Evolutionary conservation across 78 protist genomes (phyloP).

Genomic region (Chrysochromulina parva): DNA sequence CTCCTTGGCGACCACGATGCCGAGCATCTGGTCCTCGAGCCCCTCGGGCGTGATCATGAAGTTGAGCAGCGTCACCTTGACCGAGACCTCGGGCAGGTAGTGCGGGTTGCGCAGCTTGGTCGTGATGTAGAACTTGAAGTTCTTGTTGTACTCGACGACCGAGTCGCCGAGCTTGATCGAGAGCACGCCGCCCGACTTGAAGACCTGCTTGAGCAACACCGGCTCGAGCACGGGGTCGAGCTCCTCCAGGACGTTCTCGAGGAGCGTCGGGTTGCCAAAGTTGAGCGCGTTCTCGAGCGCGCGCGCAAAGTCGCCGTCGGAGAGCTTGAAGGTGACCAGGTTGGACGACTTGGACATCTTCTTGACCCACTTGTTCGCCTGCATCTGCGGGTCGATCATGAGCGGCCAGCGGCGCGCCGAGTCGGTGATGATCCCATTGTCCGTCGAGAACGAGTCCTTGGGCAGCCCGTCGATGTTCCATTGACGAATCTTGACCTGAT

Average conservation of each 20-base stretch:
- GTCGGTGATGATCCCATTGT: constrained; percentile 77
- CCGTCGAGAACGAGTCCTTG: constrained; percentile 72
- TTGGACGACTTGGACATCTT: constrained; percentile 2
- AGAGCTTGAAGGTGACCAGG: constrained; percentile 66
- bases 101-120: constrained; percentile 73
- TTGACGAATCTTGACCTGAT: constrained; percentile 65
- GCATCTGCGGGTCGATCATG: constrained; percentile 76
- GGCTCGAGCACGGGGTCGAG: constrained; percentile 66
- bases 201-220: constrained; percentile 45
- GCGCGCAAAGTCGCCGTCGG: constrained; percentile 61
- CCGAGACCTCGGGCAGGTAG: constrained; percentile 66
- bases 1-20: constrained; percentile 54
- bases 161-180: constrained; percentile 60
- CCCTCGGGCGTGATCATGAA: constrained; percentile 79
- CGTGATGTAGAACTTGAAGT: constrained; percentile 73
- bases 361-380: constrained; percentile 75
- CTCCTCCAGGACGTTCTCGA: constrained; percentile 66
- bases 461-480: constrained; percentile 85
- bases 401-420: constrained; percentile 80
- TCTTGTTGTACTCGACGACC: constrained; percentile 38
- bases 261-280: constrained; percentile 52
- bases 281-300: constrained; percentile 71
- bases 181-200: constrained; percentile 35
- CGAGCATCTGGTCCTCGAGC: constrained; percentile 83
- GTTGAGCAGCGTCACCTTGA: constrained; percentile 78